Conservation (phyloP, 2,329 filamentous ascomycete species). For the Thermothelomyces thermophilus region DNA sequence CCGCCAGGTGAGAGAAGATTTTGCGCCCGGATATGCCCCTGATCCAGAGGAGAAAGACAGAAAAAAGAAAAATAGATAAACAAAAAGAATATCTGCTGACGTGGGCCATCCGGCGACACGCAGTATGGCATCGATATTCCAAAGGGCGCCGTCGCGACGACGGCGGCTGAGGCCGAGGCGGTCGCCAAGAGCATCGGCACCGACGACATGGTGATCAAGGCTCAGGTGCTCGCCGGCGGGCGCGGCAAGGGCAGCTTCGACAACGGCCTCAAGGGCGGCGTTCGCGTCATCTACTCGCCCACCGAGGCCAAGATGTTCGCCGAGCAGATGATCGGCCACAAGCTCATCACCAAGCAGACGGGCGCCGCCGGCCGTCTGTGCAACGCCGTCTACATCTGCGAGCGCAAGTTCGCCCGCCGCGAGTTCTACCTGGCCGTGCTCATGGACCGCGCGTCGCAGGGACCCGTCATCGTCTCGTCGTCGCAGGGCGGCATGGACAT, state of each 20-base stretch:
- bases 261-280: constrained; percentile 97
- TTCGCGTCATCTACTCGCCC: constrained; percentile 97
- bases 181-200: constrained; percentile 85
- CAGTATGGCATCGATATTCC: constrained; percentile 95
- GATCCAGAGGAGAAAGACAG: constrained; percentile 4
- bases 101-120: constrained; percentile 1
- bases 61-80: not conserved
- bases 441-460: constrained; percentile 90
- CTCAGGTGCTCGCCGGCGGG: constrained; percentile 94
- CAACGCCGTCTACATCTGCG: constrained; percentile 97
- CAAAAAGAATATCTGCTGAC: constrained; percentile 9
- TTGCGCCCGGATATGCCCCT: constrained; percentile 16
- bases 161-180: constrained; percentile 78
- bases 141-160: constrained; percentile 78
- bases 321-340: constrained; percentile 99
- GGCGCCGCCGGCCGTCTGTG: constrained; percentile 88
- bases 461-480: constrained; percentile 92
- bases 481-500: constrained; percentile 99
- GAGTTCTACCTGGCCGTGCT: constrained; percentile 99
- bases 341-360: constrained; percentile 99
- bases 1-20: constrained; percentile 49
- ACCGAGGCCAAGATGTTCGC: constrained; percentile 96
- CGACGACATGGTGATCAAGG: constrained; percentile 99
- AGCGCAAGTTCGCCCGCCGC: constrained; percentile 97
- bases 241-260: constrained; percentile 97